Percentiles rank a stretch among this genome's conserved stretches.
These are phyloP conservation scores for Mytilinidion resinicola DNA, from an alignment of 495 filamentous ascomycete genomes.

Conservation along the genomic window DNA sequence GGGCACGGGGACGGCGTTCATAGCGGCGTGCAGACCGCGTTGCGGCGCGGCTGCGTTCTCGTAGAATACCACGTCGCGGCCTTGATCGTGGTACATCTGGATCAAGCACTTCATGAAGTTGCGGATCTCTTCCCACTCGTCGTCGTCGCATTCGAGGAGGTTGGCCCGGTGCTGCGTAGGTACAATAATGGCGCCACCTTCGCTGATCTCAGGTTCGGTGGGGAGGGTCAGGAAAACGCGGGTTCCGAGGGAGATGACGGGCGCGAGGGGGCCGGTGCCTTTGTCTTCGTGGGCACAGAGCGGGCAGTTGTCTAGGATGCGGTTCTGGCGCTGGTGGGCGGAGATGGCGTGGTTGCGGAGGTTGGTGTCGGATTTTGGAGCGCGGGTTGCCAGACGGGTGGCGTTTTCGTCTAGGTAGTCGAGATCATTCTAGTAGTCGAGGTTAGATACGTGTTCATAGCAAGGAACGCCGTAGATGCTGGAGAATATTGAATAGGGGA, in stretches of 20 bases:
- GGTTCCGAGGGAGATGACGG: constrained; percentile 82
- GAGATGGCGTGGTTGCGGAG: constrained; percentile 81
- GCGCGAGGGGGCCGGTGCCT: constrained; percentile 67
- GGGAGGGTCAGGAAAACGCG: constrained; percentile 83
- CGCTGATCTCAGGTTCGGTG: constrained; percentile 79
- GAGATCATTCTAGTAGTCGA: constrained; percentile 59
- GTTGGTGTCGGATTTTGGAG: constrained; percentile 81
- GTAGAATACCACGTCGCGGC: constrained; percentile 90
- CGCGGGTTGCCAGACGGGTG: constrained; percentile 77
- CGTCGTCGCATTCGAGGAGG: constrained; percentile 93
- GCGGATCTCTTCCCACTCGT: constrained; percentile 96
- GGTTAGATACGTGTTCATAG: constrained; percentile 31
- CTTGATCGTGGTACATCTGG: constrained; percentile 86
- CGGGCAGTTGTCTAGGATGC: constrained; percentile 79
- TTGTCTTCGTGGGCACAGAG: constrained; percentile 92
- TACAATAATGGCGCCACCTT: constrained; percentile 78
- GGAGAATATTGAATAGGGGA: not conserved
- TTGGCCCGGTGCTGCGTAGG: constrained; percentile 86
- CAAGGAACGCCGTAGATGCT: not conserved
- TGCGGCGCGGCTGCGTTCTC: constrained; percentile 86
- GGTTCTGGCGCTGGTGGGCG: constrained; percentile 87
- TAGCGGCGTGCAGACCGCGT: constrained; percentile 72
- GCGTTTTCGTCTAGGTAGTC: constrained; percentile 99
- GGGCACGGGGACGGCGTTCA: constrained; percentile 82
- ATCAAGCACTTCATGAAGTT: constrained; percentile 99